Evolutionary conservation across 495 filamentous ascomycete genomes (phyloP).

Genomic region (Chaetomidium leptoderma): DNA sequence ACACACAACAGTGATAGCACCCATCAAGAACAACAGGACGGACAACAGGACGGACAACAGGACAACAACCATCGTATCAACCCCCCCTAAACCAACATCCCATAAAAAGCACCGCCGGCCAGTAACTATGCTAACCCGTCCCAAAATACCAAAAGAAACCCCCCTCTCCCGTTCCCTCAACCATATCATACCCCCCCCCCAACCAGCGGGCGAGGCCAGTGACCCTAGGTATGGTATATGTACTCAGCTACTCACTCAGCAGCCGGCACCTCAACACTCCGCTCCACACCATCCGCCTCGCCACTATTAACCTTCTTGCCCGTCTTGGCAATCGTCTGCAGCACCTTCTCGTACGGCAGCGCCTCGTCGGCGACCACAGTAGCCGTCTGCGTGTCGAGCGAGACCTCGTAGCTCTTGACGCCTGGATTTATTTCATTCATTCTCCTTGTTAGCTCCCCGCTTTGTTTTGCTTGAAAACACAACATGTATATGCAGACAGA

Average conservation of each 20-base stretch:
- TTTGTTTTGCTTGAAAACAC: background rate
- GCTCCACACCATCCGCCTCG: conserved; percentile 53
- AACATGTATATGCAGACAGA: too few species aligned
- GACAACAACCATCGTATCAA: background rate
- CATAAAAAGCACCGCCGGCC: background rate
- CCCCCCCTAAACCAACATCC: too few species aligned
- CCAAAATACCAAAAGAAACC: background rate
- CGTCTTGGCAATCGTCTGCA: conserved; percentile 89
- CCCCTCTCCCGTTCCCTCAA: background rate
- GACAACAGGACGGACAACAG: too few species aligned
- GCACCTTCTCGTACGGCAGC: conserved; percentile 72
- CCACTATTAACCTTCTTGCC: conserved; percentile 82
- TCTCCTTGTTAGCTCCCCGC: background rate
- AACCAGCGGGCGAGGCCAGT: too few species aligned
- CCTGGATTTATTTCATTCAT: conserved; percentile 47
- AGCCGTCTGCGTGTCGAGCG: conserved; percentile 76
- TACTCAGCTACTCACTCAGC: too few species aligned
- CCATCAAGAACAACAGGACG: background rate
- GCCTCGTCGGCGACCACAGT: conserved; percentile 59
- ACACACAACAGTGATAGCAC: too few species aligned
- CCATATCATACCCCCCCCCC: background rate
- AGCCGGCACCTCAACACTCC: conserved; percentile 43
- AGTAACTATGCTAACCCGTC: background rate
- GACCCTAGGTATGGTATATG: too few species aligned
- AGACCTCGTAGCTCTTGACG: conserved; percentile 80